A percentile compares a stretch with the other conserved stretches of the same genome.
phyloP scores from a whole-genome alignment of 1,284 basidiomycete species.

The Ceratobasidium sp. region DNA sequence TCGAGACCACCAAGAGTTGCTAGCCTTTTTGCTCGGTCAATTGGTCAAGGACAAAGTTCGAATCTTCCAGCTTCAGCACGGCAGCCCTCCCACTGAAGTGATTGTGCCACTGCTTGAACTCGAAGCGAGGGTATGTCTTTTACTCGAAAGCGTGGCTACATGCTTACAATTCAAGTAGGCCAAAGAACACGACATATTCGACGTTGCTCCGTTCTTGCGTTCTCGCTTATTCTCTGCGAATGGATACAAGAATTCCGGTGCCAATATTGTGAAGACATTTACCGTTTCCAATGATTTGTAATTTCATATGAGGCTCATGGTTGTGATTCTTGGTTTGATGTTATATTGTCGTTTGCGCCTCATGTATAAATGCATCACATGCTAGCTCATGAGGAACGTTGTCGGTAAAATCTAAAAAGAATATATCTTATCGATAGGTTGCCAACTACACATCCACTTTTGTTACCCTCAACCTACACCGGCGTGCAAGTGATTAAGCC shows the following conservation, averaged over 20 bases:
- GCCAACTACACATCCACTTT: too few species aligned
- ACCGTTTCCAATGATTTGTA: conserved; percentile 44
- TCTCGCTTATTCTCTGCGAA: conserved; percentile 89
- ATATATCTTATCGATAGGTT: too few species aligned
- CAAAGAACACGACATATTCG: conserved; percentile 94
- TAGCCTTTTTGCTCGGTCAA: conserved; percentile 92
- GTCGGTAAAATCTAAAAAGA: too few species aligned
- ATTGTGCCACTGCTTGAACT: conserved; percentile 78
- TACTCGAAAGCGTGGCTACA: conserved; percentile 15
- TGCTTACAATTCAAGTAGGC: conserved; percentile 60
- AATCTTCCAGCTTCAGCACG: conserved; percentile 75
- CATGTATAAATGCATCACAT: too few species aligned
- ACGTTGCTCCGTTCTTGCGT: conserved; percentile 82
- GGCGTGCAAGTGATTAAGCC: too few species aligned
- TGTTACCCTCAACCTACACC: too few species aligned
- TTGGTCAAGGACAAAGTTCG: conserved; percentile 95
- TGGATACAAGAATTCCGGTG: conserved; percentile 77
- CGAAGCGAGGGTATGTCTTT: conserved; percentile 72
- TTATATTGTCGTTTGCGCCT: not conserved
- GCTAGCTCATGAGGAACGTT: too few species aligned
- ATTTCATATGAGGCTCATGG: not conserved
- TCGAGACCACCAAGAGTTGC: conserved; percentile 92
- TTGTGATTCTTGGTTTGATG: not conserved
- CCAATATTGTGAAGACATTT: conserved; percentile 74
- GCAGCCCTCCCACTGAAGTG: conserved; percentile 77